Conservation (phyloP, 352 stramenopile species). For the Plasmopara halstedii region DNA sequence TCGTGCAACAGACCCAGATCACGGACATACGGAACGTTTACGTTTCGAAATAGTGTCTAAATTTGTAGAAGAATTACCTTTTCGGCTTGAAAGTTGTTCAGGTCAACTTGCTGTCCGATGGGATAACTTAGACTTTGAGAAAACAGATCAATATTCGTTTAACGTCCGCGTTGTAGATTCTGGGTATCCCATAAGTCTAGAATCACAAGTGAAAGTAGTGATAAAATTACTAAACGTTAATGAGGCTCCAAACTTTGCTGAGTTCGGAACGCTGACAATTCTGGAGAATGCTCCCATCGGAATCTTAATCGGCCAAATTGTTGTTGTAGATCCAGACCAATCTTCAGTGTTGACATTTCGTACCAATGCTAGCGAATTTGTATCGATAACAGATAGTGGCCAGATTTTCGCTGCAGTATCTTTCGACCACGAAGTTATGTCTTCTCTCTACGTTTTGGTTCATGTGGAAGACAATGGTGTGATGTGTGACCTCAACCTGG, state of each 20-base stretch:
- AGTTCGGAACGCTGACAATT: slow-evolving; percentile 24
- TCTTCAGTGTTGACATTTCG: slow-evolving; percentile 14
- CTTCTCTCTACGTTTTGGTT: slow-evolving; percentile 24
- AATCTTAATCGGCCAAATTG: slow-evolving; percentile 28
- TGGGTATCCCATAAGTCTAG: slow-evolving; percentile 29
- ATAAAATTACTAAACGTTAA: slow-evolving; percentile 43
- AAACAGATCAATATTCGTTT: slow-evolving; percentile 27
- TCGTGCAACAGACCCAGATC: slow-evolving; percentile 37
- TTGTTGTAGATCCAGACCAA: slow-evolving; percentile 35
- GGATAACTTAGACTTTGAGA: slow-evolving; percentile 42
- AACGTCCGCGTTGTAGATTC: slow-evolving; percentile 35
- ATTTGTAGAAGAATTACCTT: slow-evolving; percentile 29
- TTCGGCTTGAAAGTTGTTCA: slow-evolving; percentile 47
- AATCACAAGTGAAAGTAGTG: slow-evolving; percentile 18
- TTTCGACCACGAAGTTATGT: slow-evolving; percentile 37
- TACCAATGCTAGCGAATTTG: slow-evolving; percentile 27
- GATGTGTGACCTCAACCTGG: slow-evolving; percentile 8
- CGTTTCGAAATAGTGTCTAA: slow-evolving; percentile 38
- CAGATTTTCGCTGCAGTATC: slow-evolving; percentile 8
- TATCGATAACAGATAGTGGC: slow-evolving; percentile 17
- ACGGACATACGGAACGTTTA: slow-evolving; percentile 35
- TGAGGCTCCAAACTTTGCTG: slow-evolving; percentile 30
- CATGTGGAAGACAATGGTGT: slow-evolving; percentile 31
- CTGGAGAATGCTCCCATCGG: slow-evolving; percentile 27
- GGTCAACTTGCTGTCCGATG: slow-evolving; percentile 42